Percentiles rank a stretch among this genome's conserved stretches.
Evolutionary conservation across 129 eudicot species (phyloP).

Genomic region (Mikania micrantha): DNA sequence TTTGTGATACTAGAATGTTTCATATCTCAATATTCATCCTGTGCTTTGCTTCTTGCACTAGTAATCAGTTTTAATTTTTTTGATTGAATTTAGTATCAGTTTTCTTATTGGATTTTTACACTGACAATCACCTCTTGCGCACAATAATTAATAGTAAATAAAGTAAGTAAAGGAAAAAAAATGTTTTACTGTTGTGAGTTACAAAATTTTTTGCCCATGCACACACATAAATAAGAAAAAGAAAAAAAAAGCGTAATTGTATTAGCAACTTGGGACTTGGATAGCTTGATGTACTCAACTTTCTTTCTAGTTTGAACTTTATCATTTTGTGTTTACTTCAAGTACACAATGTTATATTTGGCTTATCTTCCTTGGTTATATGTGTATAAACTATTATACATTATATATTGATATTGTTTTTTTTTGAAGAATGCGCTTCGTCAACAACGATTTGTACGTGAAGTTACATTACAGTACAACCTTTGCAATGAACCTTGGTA

Average conservation of each 20-base stretch:
- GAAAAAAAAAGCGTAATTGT: background rate
- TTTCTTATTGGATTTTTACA: background rate
- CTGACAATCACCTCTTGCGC: background rate
- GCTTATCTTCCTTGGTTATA: background rate
- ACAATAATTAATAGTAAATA: background rate
- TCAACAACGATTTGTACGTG: conserved; percentile 92
- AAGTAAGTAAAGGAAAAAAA: background rate
- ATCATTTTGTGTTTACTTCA: no score
- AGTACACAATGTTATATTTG: background rate
- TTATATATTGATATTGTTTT: background rate
- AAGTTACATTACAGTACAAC: conserved; percentile 89
- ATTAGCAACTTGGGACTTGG: no score
- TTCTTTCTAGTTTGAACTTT: no score
- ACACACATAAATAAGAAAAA: no score
- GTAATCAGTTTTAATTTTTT: background rate
- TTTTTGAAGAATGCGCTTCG: conserved; percentile 71
- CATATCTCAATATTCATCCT: background rate
- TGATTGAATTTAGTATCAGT: background rate
- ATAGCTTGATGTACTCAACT: no score
- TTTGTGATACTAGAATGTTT: background rate
- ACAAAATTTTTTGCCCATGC: no score
- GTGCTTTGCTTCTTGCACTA: background rate
- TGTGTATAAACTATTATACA: background rate
- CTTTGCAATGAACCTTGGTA: conserved; percentile 99
- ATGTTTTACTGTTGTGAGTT: no score